A percentile compares a stretch with the other conserved stretches of the same genome.
phyloP scores from a whole-genome alignment of 192 early-diverging fungal genomes.

The Entomortierella chlamydospora region DNA sequence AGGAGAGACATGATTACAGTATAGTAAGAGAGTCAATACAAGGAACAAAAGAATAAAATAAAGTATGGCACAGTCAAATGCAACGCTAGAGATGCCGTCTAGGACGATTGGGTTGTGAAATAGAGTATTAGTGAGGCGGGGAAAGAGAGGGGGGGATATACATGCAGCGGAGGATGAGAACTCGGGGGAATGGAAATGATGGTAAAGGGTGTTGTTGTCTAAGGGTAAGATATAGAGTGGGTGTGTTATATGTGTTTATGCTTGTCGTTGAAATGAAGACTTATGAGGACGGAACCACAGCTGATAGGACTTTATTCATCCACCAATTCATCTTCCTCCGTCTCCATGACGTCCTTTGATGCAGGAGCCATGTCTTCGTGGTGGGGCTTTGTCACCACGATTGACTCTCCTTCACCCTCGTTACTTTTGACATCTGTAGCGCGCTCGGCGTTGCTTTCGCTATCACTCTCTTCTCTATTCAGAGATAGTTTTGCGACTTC shows the following conservation, averaged over 20 bases:
- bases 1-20: too few relatives aligned
- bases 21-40: too few relatives aligned
- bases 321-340: constrained; percentile 16
- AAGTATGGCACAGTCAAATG: too few relatives aligned
- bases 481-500: neutral
- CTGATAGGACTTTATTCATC: constrained; percentile 2
- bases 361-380: neutral
- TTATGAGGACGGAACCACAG: neutral
- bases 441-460: neutral
- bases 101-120: neutral
- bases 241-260: too few relatives aligned
- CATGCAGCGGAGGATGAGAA: constrained; percentile 16
- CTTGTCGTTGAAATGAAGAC: neutral
- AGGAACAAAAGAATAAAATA: too few relatives aligned
- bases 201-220: too few relatives aligned
- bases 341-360: neutral
- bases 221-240: neutral
- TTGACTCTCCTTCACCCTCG: neutral
- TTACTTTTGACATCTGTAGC: neutral
- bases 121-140: neutral
- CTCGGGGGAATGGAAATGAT: too few relatives aligned
- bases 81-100: too few relatives aligned
- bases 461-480: neutral
- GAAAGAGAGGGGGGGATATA: neutral
- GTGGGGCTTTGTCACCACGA: neutral